Conservation (phyloP, 2,329 filamentous ascomycete genomes). For the Neofusicoccum kwambonambiense region DNA sequence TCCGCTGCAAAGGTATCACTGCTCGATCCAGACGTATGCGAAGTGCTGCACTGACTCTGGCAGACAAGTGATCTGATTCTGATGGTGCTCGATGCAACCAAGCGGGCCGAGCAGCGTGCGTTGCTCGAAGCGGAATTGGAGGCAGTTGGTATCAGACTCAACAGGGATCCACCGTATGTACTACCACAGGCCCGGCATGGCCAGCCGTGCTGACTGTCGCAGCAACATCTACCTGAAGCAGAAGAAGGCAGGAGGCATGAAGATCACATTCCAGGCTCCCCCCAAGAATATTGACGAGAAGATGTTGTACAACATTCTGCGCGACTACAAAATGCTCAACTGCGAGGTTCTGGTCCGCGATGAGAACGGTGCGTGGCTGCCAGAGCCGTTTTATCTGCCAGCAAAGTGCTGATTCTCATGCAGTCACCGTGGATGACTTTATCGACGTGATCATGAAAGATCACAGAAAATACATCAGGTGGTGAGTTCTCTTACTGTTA, state of each 20-base stretch:
- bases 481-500: conserved; percentile 27
- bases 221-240: conserved; percentile 91
- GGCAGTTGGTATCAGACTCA: conserved; percentile 90
- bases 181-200: conserved; percentile 48
- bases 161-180: conserved; percentile 71
- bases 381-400: conserved; percentile 7
- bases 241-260: conserved; percentile 97
- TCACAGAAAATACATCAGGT: conserved; percentile 93
- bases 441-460: conserved; percentile 99
- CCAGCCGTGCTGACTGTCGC: conserved; percentile 43
- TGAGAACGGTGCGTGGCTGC: conserved; percentile 63
- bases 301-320: conserved; percentile 95
- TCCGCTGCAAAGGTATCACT: conserved; percentile 77
- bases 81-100: conserved; percentile 96
- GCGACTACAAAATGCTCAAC: conserved; percentile 98
- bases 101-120: conserved; percentile 88
- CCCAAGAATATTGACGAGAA: conserved; percentile 94
- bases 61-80: conserved; percentile 92
- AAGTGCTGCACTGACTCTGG: conserved; percentile 22
- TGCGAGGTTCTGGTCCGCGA: conserved; percentile 94
- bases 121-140: conserved; percentile 90
- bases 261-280: conserved; percentile 89
- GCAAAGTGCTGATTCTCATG: conserved; percentile 8
- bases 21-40: too few relatives aligned
- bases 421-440: conserved; percentile 92